Base-by-base conservation (phyloP, 2,329 filamentous ascomycete species). In the Venturia carpophila region DNA sequence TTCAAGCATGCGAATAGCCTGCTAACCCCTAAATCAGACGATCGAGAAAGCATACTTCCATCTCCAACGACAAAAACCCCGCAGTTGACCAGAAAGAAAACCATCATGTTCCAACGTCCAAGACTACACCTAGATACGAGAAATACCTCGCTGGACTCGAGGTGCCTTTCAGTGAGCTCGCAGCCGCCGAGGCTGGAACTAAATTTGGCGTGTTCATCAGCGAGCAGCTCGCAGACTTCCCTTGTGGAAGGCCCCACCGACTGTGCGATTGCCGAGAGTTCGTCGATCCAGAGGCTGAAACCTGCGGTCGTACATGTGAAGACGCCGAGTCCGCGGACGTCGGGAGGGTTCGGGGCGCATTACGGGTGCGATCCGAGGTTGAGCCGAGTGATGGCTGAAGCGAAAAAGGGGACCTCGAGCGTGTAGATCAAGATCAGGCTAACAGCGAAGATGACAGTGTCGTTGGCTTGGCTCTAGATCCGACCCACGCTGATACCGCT, bases 261-360 rank as follows among this genome's bases (percentile, higher is more conserved):
- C 17, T 56, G 49, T 11, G 49, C 49, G 24, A 21, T 56, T 34
- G 49, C 49, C 15, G 49, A 56, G 49, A 56, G 49, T 24, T 56
- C 49, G 15, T 37, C 11, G 17, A 17, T 56, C 2, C 49, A 56
- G 17, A 4, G 49, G 24, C 24, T 56, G 11, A 30, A 37, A 30
- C 24, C 49, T 6, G 49, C 49, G 24, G 30, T 56, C 34, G 24
- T 56, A 0, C 49, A 56, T 30, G 49, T 56, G 11, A 34, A 24
- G 17, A 56, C 49, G 19, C 49, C 49, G 13, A 56, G 49, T 34
- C 49, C 49, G 49, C 34, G 49, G 17, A 34, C 10, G 15, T 30
- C 30, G 30, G 24, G 24, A 9, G 24, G 49, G 13, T 56, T 56
- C 11, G 24, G 24, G 9, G n/a, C 45, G 45, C 45, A 49, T 24